Percentiles rank a stretch among this genome's conserved stretches.
phyloP scores from a whole-genome alignment of 331 rosid species.

The Quercus tomentella region DNA sequence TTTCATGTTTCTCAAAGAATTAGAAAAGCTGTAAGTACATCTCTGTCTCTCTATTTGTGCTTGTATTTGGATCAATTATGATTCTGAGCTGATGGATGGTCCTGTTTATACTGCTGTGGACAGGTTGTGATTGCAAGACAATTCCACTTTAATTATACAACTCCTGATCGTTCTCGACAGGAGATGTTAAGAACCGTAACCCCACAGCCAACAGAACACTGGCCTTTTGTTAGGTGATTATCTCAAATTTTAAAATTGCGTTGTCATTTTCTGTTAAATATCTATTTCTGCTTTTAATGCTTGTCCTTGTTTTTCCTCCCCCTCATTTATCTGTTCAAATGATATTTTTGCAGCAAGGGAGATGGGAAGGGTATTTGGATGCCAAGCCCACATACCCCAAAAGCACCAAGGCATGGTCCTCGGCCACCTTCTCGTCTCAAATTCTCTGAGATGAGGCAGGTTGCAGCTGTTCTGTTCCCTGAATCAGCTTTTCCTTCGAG shows the following conservation, averaged over 20 bases:
- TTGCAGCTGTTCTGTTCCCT: conserved; percentile 90
- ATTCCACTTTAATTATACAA: conserved; percentile 82
- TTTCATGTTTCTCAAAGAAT: conserved; percentile 84
- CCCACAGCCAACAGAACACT: conserved; percentile 68
- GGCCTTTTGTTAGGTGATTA: conserved; percentile 74
- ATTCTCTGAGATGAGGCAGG: conserved; percentile 82
- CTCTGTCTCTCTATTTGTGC: background rate
- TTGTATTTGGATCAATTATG: background rate
- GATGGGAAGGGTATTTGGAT: conserved; percentile 51
- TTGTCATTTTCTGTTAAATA: background rate
- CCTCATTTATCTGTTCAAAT: background rate
- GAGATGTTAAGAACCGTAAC: conserved; percentile 70
- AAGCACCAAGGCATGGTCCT: conserved; percentile 93
- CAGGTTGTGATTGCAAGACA: conserved; percentile 85
- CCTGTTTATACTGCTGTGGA: background rate
- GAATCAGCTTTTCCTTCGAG: conserved; percentile 70
- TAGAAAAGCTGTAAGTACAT: conserved; percentile 76
- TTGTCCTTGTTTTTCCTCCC: background rate
- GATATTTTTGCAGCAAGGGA: conserved; percentile 52
- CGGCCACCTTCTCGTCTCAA: conserved; percentile 94
- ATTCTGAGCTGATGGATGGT: background rate
- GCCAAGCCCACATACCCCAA: conserved; percentile 79
- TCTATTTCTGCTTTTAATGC: background rate
- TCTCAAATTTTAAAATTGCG: background rate
- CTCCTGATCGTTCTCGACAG: conserved; percentile 89